These are phyloP conservation scores for Apiospora saccharicola DNA, from an alignment of 2,329 filamentous ascomycete genomes.

Conservation along the genomic window DNA sequence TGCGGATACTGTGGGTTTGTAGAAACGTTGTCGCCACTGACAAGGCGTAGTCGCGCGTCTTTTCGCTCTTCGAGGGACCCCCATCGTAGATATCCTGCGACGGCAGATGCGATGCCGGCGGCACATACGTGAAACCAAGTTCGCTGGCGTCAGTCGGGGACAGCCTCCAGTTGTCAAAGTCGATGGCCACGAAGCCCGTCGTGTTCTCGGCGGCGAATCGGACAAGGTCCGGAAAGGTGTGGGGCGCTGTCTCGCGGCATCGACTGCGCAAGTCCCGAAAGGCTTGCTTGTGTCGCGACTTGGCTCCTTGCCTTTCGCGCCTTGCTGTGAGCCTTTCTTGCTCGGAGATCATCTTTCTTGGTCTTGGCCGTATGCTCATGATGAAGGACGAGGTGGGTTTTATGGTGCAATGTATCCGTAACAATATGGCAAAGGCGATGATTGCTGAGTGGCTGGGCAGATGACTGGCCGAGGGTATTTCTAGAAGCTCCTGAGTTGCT, in stretches of 20 bases:
- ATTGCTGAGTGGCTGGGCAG: too few species aligned
- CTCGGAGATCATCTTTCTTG: neutral
- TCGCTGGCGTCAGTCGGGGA: neutral
- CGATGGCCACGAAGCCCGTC: neutral
- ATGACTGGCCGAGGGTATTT: too few species aligned
- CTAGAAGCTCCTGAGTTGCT: too few species aligned
- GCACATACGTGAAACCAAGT: neutral
- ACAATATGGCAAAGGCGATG: too few species aligned
- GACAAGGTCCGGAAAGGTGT: neutral
- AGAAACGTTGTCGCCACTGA: neutral
- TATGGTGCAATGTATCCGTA: neutral
- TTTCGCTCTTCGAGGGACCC: neutral
- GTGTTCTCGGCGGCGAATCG: neutral
- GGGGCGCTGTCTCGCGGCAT: neutral
- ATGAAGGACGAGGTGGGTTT: neutral
- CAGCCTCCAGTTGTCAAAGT: neutral
- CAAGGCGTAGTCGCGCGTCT: neutral
- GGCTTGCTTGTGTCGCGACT: neutral
- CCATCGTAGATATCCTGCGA: neutral
- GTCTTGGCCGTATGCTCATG: neutral
- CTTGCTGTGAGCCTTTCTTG: too few species aligned
- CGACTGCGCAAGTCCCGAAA: neutral
- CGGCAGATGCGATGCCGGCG: neutral
- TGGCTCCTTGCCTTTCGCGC: neutral
- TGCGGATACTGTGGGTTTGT: neutral